phyloP scores from a whole-genome alignment of 352 stramenopile species.

The Pythium phragmiticola region DNA sequence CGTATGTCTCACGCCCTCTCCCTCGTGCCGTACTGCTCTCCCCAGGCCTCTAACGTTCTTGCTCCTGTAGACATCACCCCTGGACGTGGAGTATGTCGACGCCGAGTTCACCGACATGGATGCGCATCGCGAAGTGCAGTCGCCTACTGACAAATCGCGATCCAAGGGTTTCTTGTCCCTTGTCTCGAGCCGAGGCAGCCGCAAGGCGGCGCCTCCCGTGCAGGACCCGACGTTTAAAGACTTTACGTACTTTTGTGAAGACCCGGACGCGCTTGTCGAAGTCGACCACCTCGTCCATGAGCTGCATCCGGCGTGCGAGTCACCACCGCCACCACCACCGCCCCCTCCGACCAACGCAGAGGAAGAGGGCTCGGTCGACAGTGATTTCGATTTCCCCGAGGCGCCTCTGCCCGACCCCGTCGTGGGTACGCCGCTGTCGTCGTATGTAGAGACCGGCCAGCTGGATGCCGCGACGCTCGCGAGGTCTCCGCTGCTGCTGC shows the following conservation, averaged over 20 bases:
- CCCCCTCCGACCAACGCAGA: constrained; percentile 9
- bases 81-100: constrained; percentile 88
- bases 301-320: constrained; percentile 42
- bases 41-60: too few relatives aligned
- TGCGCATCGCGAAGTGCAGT: constrained; percentile 78
- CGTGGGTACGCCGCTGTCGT: constrained; percentile 73
- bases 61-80: constrained; percentile 46
- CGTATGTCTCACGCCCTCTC: constrained; percentile 19
- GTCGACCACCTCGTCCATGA: constrained; percentile 81
- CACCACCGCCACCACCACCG: constrained; percentile 41
- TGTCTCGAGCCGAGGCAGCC: constrained; percentile 59
- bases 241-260: constrained; percentile 89
- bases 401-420: constrained; percentile 5
- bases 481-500: constrained; percentile 48
- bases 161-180: constrained; percentile 85
- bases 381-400: constrained; percentile 31
- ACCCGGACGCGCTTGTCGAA: constrained; percentile 81
- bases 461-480: constrained; percentile 34
- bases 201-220: constrained; percentile 71
- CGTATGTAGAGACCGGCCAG: constrained; percentile 77
- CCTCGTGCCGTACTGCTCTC: too few relatives aligned
- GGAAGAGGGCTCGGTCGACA: constrained; percentile 32
- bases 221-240: constrained; percentile 90
- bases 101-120: constrained; percentile 85
- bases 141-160: constrained; percentile 78